Conservation (phyloP, 2,329 filamentous ascomycete genomes). For the Rhynchosporium secalis region DNA sequence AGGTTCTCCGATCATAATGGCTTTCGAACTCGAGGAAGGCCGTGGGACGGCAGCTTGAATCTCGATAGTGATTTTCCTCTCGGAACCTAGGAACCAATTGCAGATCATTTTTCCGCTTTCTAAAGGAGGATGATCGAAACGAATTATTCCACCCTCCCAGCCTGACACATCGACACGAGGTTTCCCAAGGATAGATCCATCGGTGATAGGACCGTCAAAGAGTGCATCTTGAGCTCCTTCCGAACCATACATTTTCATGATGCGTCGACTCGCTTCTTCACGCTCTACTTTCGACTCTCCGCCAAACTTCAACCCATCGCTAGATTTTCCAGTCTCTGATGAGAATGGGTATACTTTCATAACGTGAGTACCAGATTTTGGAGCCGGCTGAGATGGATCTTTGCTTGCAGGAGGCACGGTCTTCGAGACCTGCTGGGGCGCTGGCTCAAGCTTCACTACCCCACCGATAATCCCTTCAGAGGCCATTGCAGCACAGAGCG, state of each 20-base stretch:
- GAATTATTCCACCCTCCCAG: slow-evolving; percentile 83
- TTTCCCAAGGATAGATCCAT: slow-evolving; percentile 74
- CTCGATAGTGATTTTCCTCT: slow-evolving; percentile 71
- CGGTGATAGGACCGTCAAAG: slow-evolving; percentile 81
- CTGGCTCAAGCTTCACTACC: slow-evolving; percentile 83
- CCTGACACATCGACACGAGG: slow-evolving; percentile 55
- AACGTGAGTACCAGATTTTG: slow-evolving; percentile 50
- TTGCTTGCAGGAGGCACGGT: slow-evolving; percentile 17
- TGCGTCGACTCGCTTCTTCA: slow-evolving; percentile 71
- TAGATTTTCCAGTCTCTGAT: slow-evolving; percentile 52
- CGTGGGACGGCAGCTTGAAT: slow-evolving; percentile 72
- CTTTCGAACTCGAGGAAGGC: slow-evolving; percentile 55
- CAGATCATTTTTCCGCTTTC: slow-evolving; percentile 50
- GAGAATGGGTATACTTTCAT: slow-evolving; percentile 83
- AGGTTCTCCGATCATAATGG: slow-evolving; percentile 52
- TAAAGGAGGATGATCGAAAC: slow-evolving; percentile 64
- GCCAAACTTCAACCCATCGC: slow-evolving; percentile 77
- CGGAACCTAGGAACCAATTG: slow-evolving; percentile 76
- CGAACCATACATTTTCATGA: slow-evolving; percentile 69
- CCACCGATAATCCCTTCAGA: slow-evolving; percentile 77
- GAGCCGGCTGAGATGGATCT: slow-evolving; percentile 58
- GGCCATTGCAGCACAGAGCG: slow-evolving; percentile 73
- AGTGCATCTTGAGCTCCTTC: slow-evolving; percentile 58
- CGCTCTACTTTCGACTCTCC: slow-evolving; percentile 82
- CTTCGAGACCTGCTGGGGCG: slow-evolving; percentile 50